Evolutionary conservation across 495 filamentous ascomycete species (phyloP), one percentile per base, ranked within the genome.

Genomic region (Tuber calosporum): DNA sequence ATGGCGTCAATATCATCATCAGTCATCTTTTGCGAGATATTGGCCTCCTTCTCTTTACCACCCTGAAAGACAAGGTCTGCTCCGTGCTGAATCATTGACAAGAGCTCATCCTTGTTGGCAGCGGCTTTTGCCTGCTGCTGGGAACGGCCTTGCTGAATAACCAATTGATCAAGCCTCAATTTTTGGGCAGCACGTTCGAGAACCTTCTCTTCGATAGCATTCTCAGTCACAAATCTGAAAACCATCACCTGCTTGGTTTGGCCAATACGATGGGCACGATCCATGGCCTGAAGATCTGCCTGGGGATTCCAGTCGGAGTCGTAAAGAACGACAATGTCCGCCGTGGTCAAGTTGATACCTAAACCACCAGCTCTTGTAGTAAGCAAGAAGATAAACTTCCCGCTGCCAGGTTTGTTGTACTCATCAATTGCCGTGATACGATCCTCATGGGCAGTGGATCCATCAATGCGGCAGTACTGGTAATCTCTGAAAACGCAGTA

Each of bases 251-350:
- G 95, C 83, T 99, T 99, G 1, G 92, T 99, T 83, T 99, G 95
- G 67, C 95, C 95, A 81, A 99, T 99, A 84, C 95, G 92, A 85
- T 99, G 95, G 41, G 95, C 95, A 76, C 95, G 91, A 76, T 99
- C 95, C 95, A 99, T 99, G 62, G 95, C 95, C 84, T 99, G 95
- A 67, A 99, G 83, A 88, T 99, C 95, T 22, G 95, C 95, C 83
- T 99, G 95, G 8, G 95, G 95, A 77, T 99, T 99, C 95, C 95
- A 99, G 81, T 99, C 95, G 82, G 93, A 97, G 82, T 99, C 95
- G 81, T 93, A 99, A n/a, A 99, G 89, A 30, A 99, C 89, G 48
- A 99, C 95, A 77, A 99, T 95, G 79, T 99, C 95, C 41, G 95
- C 95, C 72, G 87, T 90, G 7, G 95, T 99, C 82, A 99, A 84